These are phyloP conservation scores for Saccharomyces hybrid DNA, from an alignment of 1,139 yeast species.

Conservation along the genomic window DNA sequence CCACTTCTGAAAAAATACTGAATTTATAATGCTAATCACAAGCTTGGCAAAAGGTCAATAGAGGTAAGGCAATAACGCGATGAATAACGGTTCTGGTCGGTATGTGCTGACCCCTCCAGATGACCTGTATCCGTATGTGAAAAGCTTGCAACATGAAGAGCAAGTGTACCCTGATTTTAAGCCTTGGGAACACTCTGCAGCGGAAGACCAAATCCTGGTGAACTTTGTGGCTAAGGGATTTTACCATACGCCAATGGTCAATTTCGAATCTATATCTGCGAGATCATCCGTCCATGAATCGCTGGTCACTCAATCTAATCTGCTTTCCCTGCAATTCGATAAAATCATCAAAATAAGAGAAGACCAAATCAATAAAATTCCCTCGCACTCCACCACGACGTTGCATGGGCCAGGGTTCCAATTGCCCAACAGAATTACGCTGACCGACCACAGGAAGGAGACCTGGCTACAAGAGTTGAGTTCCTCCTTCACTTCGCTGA, in stretches of 20 bases:
- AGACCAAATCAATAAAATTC: constrained; percentile 57
- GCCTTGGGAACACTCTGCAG: constrained; percentile 65
- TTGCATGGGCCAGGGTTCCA: constrained; percentile 29
- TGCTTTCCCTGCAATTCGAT: constrained; percentile 53
- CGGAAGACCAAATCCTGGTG: constrained; percentile 45
- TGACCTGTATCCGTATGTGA: constrained; percentile 27
- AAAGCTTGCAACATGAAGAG: constrained; percentile 4
- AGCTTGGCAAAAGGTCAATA: neutral
- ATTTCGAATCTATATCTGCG: constrained; percentile 52
- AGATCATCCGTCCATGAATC: constrained; percentile 41
- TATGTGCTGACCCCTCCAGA: constrained; percentile 30
- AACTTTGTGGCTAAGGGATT: constrained; percentile 53
- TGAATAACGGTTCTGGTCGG: constrained; percentile 1
- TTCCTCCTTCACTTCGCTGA: constrained; percentile 55
- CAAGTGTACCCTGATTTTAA: constrained; percentile 60
- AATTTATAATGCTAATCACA: neutral
- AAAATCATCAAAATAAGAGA: constrained; percentile 62
- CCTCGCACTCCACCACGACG: constrained; percentile 12
- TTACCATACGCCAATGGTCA: constrained; percentile 46
- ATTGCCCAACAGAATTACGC: constrained; percentile 53
- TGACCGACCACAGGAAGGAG: constrained; percentile 79
- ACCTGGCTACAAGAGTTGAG: constrained; percentile 80
- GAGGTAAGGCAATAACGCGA: neutral
- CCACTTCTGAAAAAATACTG: neutral
- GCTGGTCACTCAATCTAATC: constrained; percentile 46